Base-by-base conservation (phyloP, 371 early-diverging fungal species). In the Lichtheimia ornata region DNA sequence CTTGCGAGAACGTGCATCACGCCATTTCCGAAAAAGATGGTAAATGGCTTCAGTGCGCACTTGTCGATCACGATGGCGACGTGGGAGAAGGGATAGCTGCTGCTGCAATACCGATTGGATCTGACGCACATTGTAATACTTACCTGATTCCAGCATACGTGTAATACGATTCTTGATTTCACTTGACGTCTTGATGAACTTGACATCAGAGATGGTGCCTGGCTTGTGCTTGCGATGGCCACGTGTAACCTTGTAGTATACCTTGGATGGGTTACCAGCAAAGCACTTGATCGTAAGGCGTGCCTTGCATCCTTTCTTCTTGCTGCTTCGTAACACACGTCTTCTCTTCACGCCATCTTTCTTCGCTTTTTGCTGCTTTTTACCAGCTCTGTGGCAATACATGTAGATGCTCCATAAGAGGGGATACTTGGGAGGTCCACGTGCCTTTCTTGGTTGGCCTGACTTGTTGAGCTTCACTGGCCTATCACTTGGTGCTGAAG, bases 261-360 rank as follows among this genome's bases (percentile, higher is more conserved):
- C 59, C 24, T 47, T 27, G 18, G 9, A 15, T 25, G 60, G 27
- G 13, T 14, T 17, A 3, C 15, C 43, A 5, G 7, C 2, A 11
- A 28, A 52, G 1, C 60, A 60, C 2, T 4, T 35, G 44, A 41
- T 17, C 2, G n/a, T 24, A 6, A 60, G n/a, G 17, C 6, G 27
- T n/a, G 60, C 60, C 4, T 1, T 51, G 53, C 60, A 60, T 5
- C 60, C 60, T 14, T 41, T 42, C 17, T 43, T 11, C 25, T 60
- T 60, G 42, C 41, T 40, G n/a, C 12, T 50, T 35, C 52, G 52
- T 52, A 43, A 53, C 24, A 52, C 41, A 41, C 20, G 13, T 30
- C 27, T 50, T 15, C 11, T 15, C 17, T 24, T 5, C 12, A 18
- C 41, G 5, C 41, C n/a, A 3, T 35, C 35, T 17, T 40, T 17